Evolutionary conservation across 2,329 filamentous ascomycete genomes (phyloP).

Genomic region (Xylariaceae sp.): DNA sequence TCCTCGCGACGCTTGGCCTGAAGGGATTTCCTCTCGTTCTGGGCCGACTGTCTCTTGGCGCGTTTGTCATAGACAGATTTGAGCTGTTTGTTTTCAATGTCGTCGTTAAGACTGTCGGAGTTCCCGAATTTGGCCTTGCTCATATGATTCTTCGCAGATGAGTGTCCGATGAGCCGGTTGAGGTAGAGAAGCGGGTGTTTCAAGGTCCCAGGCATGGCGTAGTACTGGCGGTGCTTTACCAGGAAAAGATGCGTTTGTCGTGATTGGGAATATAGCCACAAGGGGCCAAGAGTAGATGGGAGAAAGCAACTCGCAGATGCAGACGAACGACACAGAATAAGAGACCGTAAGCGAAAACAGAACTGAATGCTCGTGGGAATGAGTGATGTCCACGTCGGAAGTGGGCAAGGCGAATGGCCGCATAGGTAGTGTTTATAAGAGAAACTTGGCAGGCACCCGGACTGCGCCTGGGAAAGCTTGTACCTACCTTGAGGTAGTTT

Average conservation of each 20-base stretch:
- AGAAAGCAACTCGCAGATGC: too few species aligned
- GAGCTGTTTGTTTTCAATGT: conserved; percentile 31
- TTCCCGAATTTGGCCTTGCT: conserved; percentile 38
- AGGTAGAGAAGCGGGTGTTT: conserved; percentile 39
- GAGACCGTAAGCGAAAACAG: too few species aligned
- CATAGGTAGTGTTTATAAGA: conserved; percentile 16
- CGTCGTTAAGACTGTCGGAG: conserved; percentile 33
- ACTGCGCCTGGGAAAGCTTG: not conserved
- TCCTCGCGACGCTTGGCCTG: conserved; percentile 35
- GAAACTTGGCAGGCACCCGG: conserved; percentile 17
- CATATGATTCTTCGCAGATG: conserved; percentile 39
- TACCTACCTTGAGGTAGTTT: too few species aligned
- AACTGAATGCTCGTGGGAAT: too few species aligned
- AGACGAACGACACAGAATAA: too few species aligned
- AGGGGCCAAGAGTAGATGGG: too few species aligned
- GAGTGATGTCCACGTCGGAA: too few species aligned
- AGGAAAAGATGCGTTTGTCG: not conserved
- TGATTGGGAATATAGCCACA: too few species aligned
- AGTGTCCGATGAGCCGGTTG: conserved; percentile 38
- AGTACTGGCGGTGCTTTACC: not conserved
- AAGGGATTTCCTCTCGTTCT: conserved; percentile 32
- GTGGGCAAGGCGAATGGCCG: too few species aligned
- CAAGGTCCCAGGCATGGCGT: conserved; percentile 32
- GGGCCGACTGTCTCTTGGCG: conserved; percentile 33
- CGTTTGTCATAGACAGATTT: conserved; percentile 33